These are phyloP conservation scores for Venturia aucupariae DNA, from an alignment of 2,329 filamentous ascomycete species.

Conservation along the genomic window DNA sequence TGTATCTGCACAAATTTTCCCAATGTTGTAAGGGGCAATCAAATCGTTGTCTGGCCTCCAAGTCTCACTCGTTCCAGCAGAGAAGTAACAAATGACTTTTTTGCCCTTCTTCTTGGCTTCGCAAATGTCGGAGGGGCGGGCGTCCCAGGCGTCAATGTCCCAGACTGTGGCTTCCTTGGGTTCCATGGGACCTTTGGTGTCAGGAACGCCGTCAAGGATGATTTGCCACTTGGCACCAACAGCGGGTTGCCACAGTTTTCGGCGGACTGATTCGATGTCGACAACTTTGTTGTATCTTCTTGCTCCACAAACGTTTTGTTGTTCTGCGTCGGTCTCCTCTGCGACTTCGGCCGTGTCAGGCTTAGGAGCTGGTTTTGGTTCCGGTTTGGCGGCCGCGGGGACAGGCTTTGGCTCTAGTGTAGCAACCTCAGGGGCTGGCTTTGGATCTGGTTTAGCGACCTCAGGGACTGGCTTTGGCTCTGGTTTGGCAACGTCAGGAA, in stretches of 20 bases:
- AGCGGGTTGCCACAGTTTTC: slow-evolving; percentile 42
- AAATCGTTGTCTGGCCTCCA: slow-evolving; percentile 20
- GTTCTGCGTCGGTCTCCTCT: not conserved
- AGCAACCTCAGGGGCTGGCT: not conserved
- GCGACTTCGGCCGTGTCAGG: not conserved
- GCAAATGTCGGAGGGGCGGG: slow-evolving; percentile 36
- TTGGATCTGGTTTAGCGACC: not conserved
- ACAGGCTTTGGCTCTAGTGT: not conserved
- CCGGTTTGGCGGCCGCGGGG: not conserved
- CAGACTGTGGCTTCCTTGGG: slow-evolving; percentile 26
- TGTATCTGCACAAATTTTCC: slow-evolving; percentile 15
- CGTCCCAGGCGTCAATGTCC: slow-evolving; percentile 53
- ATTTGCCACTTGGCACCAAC: slow-evolving; percentile 53
- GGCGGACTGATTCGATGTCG: slow-evolving; percentile 13
- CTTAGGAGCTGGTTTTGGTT: not conserved
- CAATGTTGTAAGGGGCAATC: slow-evolving; percentile 18
- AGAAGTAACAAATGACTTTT: slow-evolving; percentile 41
- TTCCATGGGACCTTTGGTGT: slow-evolving; percentile 12
- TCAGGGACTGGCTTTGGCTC: not conserved
- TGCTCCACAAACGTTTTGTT: not conserved
- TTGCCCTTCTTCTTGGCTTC: slow-evolving; percentile 42
- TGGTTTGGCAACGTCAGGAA: not conserved
- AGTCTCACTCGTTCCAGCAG: slow-evolving; percentile 20
- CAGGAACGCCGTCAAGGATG: slow-evolving; percentile 39
- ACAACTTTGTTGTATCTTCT: not conserved